Percentiles rank a stretch among this genome's conserved stretches.
Evolutionary conservation across 164 flowering plant species (phyloP).

Genomic region (Protea cynaroides): DNA sequence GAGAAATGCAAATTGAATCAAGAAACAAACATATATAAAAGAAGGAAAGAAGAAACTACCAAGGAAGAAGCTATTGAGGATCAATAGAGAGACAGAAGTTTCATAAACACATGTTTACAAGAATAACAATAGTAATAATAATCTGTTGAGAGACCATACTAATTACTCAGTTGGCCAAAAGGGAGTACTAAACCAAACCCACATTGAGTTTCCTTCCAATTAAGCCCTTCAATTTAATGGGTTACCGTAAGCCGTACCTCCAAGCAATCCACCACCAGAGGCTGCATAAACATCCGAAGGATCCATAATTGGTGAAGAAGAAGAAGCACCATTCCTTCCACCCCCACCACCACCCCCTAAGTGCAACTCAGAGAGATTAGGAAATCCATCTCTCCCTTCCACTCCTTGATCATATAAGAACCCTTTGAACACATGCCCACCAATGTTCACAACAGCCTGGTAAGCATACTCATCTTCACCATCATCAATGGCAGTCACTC

Average conservation of each 20-base stretch:
- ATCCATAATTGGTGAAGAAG: constrained; percentile 52
- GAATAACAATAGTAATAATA: neutral
- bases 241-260: constrained; percentile 60
- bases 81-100: constrained; percentile 3
- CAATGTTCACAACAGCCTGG: constrained; percentile 83
- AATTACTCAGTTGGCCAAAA: constrained; percentile 9
- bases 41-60: neutral
- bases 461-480: constrained; percentile 91
- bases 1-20: neutral
- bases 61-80: constrained; percentile 6
- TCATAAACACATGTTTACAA: neutral
- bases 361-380: constrained; percentile 76
- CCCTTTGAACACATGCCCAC: constrained; percentile 90
- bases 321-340: constrained; percentile 33
- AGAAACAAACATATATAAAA: neutral
- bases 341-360: constrained; percentile 50
- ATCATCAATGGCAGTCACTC: constrained; percentile 80
- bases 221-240: constrained; percentile 37
- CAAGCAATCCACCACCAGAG: constrained; percentile 54
- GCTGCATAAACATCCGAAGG: constrained; percentile 53
- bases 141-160: constrained; percentile 15
- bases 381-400: constrained; percentile 53
- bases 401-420: constrained; percentile 77
- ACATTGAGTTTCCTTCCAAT: constrained; percentile 2
- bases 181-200: constrained; percentile 3